Conservation (phyloP, 495 filamentous ascomycete species). For the Penicillium bialowiezense region DNA sequence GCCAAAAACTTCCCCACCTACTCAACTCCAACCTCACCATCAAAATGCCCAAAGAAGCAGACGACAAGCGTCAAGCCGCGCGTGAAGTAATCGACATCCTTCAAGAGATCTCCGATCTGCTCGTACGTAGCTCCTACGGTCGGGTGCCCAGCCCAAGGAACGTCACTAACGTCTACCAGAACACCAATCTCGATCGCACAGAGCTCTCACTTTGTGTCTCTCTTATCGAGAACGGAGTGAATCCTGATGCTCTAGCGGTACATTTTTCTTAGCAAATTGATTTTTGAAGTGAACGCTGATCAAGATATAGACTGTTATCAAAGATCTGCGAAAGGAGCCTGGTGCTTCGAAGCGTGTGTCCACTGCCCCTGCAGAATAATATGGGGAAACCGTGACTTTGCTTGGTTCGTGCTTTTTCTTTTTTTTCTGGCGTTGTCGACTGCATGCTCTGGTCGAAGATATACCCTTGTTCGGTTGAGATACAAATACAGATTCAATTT, state of each 20-base stretch:
- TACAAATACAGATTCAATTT: constrained; percentile 11
- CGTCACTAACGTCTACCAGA: constrained; percentile 47
- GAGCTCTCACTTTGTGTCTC: constrained; percentile 93
- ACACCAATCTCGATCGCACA: constrained; percentile 85
- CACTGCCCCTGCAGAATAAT: constrained; percentile 25
- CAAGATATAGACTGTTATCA: constrained; percentile 61
- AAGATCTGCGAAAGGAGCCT: constrained; percentile 66
- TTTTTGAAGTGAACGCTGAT: not conserved
- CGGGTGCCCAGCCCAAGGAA: not conserved
- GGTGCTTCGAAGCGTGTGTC: constrained; percentile 14
- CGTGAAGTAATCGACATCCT: constrained; percentile 94
- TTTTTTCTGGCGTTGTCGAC: constrained; percentile 12
- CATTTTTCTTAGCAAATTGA: constrained; percentile 26
- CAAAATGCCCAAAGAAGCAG: constrained; percentile 29
- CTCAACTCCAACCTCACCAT: not conserved
- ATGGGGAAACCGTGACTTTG: no score
- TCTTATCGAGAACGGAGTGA: constrained; percentile 94
- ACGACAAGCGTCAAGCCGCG: constrained; percentile 83
- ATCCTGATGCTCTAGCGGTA: constrained; percentile 93
- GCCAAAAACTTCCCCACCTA: constrained; percentile 2
- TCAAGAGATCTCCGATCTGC: constrained; percentile 84
- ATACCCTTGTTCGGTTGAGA: constrained; percentile 15
- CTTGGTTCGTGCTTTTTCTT: not conserved
- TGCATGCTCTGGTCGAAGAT: constrained; percentile 6
- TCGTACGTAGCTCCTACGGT: constrained; percentile 52